These are phyloP conservation scores for Pouteria campechiana DNA, from an alignment of 179 eudicot species.

Conservation along the genomic window DNA sequence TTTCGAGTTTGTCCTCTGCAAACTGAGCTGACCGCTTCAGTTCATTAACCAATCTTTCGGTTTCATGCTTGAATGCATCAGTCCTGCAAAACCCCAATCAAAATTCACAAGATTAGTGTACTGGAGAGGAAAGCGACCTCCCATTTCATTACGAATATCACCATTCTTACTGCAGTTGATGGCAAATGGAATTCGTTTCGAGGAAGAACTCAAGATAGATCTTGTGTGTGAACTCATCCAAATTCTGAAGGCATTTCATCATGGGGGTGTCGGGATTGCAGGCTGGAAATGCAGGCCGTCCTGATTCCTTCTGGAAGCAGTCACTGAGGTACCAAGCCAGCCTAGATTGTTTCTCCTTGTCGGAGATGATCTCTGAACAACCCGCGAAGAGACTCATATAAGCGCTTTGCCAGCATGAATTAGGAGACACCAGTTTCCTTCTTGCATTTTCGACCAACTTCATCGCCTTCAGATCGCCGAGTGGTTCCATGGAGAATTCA, in stretches of 20 bases:
- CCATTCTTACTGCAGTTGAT: slow-evolving; percentile 58
- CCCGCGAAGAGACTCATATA: slow-evolving; percentile 40
- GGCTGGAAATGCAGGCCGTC: slow-evolving; percentile 38
- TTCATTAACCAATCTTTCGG: slow-evolving; percentile 70
- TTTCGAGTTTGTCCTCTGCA: slow-evolving; percentile 52
- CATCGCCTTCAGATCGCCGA: slow-evolving; percentile 29
- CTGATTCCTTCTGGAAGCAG: slow-evolving; percentile 57
- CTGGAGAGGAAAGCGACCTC: neutral
- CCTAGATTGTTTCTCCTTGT: slow-evolving; percentile 34
- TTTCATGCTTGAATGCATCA: slow-evolving; percentile 47
- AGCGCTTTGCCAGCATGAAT: slow-evolving; percentile 51
- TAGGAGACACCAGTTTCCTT: slow-evolving; percentile 19
- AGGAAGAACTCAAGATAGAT: slow-evolving; percentile 54
- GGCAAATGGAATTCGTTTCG: slow-evolving; percentile 54
- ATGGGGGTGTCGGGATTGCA: slow-evolving; percentile 35
- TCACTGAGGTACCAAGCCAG: slow-evolving; percentile 70
- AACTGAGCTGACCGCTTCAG: slow-evolving; percentile 43
- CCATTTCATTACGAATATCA: neutral
- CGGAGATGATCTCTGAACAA: slow-evolving; percentile 51
- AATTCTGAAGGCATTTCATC: slow-evolving; percentile 31
- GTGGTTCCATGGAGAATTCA: slow-evolving; percentile 34
- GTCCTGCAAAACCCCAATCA: slow-evolving; percentile 27
- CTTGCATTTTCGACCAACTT: slow-evolving; percentile 27
- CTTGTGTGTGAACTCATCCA: slow-evolving; percentile 34
- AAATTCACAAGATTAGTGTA: neutral